Conservation (phyloP, 306 rosid genomes). For the Cajanus cajan region DNA sequence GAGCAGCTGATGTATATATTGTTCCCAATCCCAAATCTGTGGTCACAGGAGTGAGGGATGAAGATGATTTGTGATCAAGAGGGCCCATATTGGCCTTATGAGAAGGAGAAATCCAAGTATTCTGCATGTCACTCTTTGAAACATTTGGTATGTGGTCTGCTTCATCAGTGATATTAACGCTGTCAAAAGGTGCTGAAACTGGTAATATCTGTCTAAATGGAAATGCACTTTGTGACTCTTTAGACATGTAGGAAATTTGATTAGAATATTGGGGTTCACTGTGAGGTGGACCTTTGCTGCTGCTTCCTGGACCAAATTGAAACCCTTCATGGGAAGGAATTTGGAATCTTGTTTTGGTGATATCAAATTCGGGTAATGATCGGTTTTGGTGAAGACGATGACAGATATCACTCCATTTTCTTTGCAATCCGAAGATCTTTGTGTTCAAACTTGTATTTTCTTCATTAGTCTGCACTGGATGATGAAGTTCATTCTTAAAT, state of each 20-base stretch:
- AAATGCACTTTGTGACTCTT: constrained; percentile 35
- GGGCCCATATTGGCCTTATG: constrained; percentile 27
- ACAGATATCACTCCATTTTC: constrained; percentile 79
- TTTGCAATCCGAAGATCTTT: constrained; percentile 52
- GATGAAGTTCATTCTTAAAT: constrained; percentile 46
- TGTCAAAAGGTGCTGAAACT: constrained; percentile 40
- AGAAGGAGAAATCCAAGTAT: constrained; percentile 33
- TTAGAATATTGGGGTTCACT: constrained; percentile 39
- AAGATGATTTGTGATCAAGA: constrained; percentile 37
- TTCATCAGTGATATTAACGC: constrained; percentile 25
- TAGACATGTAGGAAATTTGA: constrained; percentile 33
- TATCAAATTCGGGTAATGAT: constrained; percentile 45
- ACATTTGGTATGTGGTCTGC: constrained; percentile 22
- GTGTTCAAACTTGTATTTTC: constrained; percentile 47
- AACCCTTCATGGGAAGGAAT: constrained; percentile 46
- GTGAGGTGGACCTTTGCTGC: constrained; percentile 40
- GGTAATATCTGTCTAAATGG: constrained; percentile 40
- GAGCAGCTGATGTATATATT: constrained; percentile 49
- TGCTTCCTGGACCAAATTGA: constrained; percentile 41
- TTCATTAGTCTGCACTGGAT: constrained; percentile 76
- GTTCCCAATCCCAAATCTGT: constrained; percentile 97
- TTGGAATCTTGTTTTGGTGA: constrained; percentile 43
- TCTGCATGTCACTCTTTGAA: constrained; percentile 41
- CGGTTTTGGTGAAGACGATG: constrained; percentile 50
- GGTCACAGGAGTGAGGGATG: constrained; percentile 59